Conservation (phyloP, 257 asterid species). For the Solanum habrochaites region DNA sequence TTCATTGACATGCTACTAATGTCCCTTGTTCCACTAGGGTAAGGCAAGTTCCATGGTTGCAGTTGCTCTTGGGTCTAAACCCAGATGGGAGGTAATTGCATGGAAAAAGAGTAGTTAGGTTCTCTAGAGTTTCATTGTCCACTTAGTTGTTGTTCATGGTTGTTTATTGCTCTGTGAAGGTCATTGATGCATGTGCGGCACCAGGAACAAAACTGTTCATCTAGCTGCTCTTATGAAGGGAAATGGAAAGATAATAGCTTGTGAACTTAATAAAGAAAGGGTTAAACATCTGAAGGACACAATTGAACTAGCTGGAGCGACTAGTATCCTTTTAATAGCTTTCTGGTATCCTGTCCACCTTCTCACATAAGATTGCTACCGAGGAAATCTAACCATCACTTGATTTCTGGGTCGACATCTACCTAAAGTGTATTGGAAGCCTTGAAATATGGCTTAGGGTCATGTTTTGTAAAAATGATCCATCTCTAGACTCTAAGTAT, state of each 20-base stretch:
- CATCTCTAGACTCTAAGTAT: background rate
- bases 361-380: background rate
- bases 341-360: background rate
- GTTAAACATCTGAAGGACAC: constrained; percentile 47
- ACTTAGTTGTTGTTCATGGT: background rate
- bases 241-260: constrained; percentile 70
- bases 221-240: constrained; percentile 90
- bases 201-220: constrained; percentile 93
- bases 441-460: background rate
- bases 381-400: background rate
- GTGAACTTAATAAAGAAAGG: constrained; percentile 79
- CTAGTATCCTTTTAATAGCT: constrained; percentile 53
- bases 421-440: background rate
- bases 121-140: background rate
- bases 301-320: constrained; percentile 64
- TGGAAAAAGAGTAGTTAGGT: background rate
- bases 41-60: constrained; percentile 97
- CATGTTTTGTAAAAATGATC: background rate
- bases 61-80: constrained; percentile 63
- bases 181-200: constrained; percentile 92
- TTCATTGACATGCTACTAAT: background rate
- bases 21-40: constrained; percentile 32
- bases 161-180: constrained; percentile 37
- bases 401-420: background rate
- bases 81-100: constrained; percentile 71